A percentile compares a stretch with the other conserved stretches of the same genome.
These are phyloP conservation scores for Glycine soja DNA, from an alignment of 306 rosid genomes.

Conservation along the genomic window DNA sequence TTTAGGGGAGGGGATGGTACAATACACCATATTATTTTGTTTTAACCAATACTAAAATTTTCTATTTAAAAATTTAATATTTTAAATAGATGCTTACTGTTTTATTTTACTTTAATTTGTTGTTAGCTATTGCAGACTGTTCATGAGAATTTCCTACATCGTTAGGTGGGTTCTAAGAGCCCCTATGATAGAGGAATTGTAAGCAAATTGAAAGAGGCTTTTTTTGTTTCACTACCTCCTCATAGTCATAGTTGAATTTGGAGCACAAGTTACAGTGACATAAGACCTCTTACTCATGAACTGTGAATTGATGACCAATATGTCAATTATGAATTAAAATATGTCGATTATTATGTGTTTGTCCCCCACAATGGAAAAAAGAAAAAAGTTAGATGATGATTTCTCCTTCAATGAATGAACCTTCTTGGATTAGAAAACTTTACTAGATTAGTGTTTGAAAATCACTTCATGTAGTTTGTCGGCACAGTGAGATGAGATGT, in stretches of 20 bases:
- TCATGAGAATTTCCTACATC: constrained; percentile 48
- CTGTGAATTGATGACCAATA: constrained; percentile 29
- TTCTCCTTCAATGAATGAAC: constrained; percentile 8
- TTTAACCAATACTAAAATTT: no score
- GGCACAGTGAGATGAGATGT: constrained; percentile 18
- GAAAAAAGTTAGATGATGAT: constrained; percentile 25
- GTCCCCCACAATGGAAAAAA: constrained; percentile 17
- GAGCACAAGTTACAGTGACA: constrained; percentile 29
- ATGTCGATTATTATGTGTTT: constrained; percentile 19
- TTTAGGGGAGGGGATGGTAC: neutral
- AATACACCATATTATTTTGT: neutral
- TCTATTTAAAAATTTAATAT: neutral
- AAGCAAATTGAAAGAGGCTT: no score
- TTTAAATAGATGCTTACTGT: neutral
- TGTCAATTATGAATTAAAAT: constrained; percentile 17
- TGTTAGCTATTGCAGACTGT: constrained; percentile 39
- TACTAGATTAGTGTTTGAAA: constrained; percentile 19
- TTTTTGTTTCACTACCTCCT: no score
- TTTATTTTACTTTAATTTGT: neutral
- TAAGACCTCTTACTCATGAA: constrained; percentile 20
- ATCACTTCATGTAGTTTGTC: constrained; percentile 29
- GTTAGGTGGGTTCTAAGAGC: neutral
- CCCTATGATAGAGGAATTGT: neutral
- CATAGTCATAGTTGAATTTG: constrained; percentile 40
- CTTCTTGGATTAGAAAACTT: constrained; percentile 23